Base-by-base conservation (phyloP, 2,329 filamentous ascomycete genomes). In the Raffaelea albimanens region DNA sequence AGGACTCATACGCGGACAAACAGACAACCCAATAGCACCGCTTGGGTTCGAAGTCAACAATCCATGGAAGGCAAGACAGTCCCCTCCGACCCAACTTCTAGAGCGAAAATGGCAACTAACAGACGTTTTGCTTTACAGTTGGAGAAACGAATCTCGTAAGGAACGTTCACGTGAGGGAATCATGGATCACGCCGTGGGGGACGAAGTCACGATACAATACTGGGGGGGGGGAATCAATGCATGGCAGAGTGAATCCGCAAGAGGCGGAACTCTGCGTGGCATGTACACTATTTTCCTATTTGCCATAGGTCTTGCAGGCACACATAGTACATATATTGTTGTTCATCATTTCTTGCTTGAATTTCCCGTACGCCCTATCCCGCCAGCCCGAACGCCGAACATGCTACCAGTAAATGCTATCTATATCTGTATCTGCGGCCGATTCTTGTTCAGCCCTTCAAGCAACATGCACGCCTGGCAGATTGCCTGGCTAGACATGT, bases 401-500 rank as follows among this genome's bases (percentile, higher is more conserved):
- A 29, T 29, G 25, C 25, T 29, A 29, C 25, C 25, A 31, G 44
- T 46, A 23, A 46, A 46, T 18, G 25, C n/a, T 29, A n/a, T 58
- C 61, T 65, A 77, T 67, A 79, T 72, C 57, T 68, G 62, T 52
- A 82, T 77, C 56, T 78, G 70, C 49, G 76, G 67, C 50, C 78
- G 69, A 55, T 82, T 83, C 66, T 93, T 96, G 62, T 98, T 98
- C 43, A 98, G 65, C 0, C 85, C 87, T 57, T 97, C 90, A 3
- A 98, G 75, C 40, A 98, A 70, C 52, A 82, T 84, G 62, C 93
- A 98, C 1, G 93, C 93, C 66, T 98, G 95, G 67, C 93, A 98
- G 36, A 96, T 79, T 25, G 80, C 78, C 64, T 98, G 93, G 57
- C 90, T 96, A 2, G 93, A 95, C 65, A 98, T 85, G 62, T 97